Conservation (phyloP, 176 grass and related monocot species). For the Carex pumila region DNA sequence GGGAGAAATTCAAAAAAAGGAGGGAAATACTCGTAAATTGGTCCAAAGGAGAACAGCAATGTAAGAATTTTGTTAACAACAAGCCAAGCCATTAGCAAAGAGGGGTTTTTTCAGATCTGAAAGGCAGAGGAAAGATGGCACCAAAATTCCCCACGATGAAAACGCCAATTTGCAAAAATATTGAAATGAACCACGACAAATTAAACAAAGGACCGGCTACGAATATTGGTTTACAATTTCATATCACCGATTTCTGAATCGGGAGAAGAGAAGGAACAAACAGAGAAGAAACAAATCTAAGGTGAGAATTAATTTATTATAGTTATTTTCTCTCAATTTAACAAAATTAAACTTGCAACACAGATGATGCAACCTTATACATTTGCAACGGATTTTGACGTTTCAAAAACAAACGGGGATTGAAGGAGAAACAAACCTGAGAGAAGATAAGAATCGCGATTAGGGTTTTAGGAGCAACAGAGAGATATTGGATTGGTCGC, state of each 20-base stretch:
- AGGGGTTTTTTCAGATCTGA: neutral
- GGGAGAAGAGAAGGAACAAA: neutral
- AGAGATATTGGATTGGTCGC: neutral
- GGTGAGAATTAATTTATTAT: slow-evolving; percentile 11
- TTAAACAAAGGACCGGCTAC: neutral
- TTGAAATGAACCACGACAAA: neutral
- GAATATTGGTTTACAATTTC: neutral
- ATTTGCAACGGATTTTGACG: neutral
- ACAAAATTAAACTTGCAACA: neutral
- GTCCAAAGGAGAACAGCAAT: slow-evolving; percentile 4
- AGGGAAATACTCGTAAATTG: slow-evolving; percentile 19
- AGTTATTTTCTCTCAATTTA: neutral
- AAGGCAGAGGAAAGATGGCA: neutral
- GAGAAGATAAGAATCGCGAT: neutral
- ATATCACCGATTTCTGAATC: slow-evolving; percentile 11
- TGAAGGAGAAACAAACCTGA: slow-evolving; percentile 6
- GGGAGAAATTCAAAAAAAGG: slow-evolving; percentile 22
- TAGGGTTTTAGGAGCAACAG: neutral
- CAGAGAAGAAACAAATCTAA: neutral
- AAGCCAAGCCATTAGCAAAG: slow-evolving; percentile 11
- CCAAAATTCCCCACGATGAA: neutral
- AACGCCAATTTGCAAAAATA: neutral
- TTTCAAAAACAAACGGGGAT: neutral
- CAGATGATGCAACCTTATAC: neutral
- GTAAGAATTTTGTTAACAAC: neutral